Evolutionary conservation across 129 eudicot genomes (phyloP), one percentile per base, ranked within the genome.

Genomic region (Saposhnikovia divaricata): DNA sequence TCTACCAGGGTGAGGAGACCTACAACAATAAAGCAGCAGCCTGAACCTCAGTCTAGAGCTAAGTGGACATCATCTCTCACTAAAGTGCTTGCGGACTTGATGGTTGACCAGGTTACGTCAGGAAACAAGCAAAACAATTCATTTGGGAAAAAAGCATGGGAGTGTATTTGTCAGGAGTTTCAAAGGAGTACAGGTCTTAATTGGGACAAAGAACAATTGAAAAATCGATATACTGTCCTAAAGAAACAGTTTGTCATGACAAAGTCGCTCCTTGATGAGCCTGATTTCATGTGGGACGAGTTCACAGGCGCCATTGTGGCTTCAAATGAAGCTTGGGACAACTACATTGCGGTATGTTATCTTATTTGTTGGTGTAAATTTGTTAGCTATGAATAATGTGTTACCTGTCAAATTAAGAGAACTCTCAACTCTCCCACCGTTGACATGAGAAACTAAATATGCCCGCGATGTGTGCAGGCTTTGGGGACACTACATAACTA

Each of bases 191-290:
- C 92, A 39, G 88, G 88, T 34, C 74, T 83, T 82, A 79, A 77
- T 55, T 89, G 92, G 89, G 92, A 86, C 28, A 82, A 48, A 51
- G 92, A 88, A 10, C 92, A 88, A 76, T 76, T 88, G 74, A 88
- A 84, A 82, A 78, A 82, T 75, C 87, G 89, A 66, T 82, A 80
- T 77, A 47, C 77, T 53, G 84, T 82, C 61, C 76, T 88, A 74
- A 88, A 85, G 86, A 88, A 82, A 79, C 86, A 81, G 66, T 88
- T 81, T 83, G 71, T 42, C 57, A 65, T 47, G 68, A 81, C 79
- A 31, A 72, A 87, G 21, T 65, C 73, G 37, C 83, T 88, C 48
- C 91, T 88, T 45, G 83, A 80, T n/a, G 84, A 80, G 18, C 76
- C 72, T 42, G 86, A 83, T 76, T 88, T 88, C 79, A 50, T 19